phyloP scores from a whole-genome alignment of 768 basidiomycete species.

The Cyathus striatus region DNA sequence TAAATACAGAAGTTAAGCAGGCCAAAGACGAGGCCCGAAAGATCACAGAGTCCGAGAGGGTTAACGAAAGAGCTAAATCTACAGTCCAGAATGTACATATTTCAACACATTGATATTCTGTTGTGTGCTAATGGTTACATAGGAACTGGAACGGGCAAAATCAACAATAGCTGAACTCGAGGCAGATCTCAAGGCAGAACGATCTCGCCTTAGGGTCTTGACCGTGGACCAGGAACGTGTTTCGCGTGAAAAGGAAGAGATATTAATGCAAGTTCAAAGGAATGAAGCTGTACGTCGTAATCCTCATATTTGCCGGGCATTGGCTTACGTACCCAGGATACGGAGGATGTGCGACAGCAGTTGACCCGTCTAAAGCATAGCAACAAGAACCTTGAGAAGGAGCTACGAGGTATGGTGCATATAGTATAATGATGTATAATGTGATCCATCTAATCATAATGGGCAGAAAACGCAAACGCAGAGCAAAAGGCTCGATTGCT shows the following conservation, averaged over 20 bases:
- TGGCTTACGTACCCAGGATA: conserved; percentile 45
- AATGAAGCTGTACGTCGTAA: conserved; percentile 56
- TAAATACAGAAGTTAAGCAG: conserved; percentile 55
- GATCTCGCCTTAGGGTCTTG: conserved; percentile 57
- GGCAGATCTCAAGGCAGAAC: conserved; percentile 63
- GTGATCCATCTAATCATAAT: not conserved
- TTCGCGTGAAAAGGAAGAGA: conserved; percentile 60
- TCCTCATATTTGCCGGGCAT: not conserved
- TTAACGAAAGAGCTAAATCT: conserved; percentile 31
- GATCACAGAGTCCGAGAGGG: conserved; percentile 47
- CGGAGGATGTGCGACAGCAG: conserved; percentile 70
- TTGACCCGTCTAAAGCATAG: conserved; percentile 67
- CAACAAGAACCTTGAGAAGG: conserved; percentile 67
- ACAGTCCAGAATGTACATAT: not conserved
- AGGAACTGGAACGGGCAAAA: conserved; percentile 74
- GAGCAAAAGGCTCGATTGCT: conserved; percentile 74
- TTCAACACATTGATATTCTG: not conserved
- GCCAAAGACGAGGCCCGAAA: conserved; percentile 55
- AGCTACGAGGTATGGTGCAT: conserved; percentile 73
- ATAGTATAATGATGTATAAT: conserved; percentile 10
- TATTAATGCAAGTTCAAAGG: conserved; percentile 59
- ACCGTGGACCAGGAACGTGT: conserved; percentile 58
- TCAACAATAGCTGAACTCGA: conserved; percentile 66
- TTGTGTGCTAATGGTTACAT: not conserved
- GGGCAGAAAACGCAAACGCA: conserved; percentile 52